Base-by-base conservation (phyloP, 176 grass and related monocot genomes). In the Phyllostachys edulis region DNA sequence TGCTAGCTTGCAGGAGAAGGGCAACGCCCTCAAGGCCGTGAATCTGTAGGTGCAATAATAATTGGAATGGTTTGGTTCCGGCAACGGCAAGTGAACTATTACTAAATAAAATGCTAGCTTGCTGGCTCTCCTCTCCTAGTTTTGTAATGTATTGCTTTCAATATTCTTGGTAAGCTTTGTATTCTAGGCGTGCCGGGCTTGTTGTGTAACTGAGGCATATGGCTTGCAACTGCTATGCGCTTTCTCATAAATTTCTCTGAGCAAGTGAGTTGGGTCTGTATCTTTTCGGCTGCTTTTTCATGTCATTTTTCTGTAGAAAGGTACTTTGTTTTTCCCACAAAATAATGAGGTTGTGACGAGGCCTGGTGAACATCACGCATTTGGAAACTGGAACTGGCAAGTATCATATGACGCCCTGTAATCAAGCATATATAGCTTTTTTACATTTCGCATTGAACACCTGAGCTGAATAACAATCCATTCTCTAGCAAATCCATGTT, bases 1-100 rank as follows among this genome's bases (percentile, higher is more conserved):
- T 60, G 71, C 73, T 21, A 96, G 88, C 71, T 85, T 99, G 81
- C 57, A 92, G 61, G 91, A 94, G 84, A 99, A 99, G 90, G 90
- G 91, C 52, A 88, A 96, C 40, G 65, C 86, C 84, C 93, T 99
- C 69, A 94, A 99, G 82, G 40, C 82, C 11, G 80, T 77, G 3
- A 92, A 50, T 16, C 79, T 90, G 84, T 90, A 90, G 85, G 70
- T 3, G 52, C n/a, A n/a, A 63, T 77, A 51, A 29, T 63, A 52
- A 75, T 32, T 67, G 42, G 69, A 73, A 75, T 80, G 80, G 10
- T 69, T 84, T 37, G 9, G 34, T 62, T 59, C 36, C 15, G 34
- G 69, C 52, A 7, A 56, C 21, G 9, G 55, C 46, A 9, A 80
- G 42, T 34, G 64, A 63, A 90, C 46, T 63, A 57, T 71, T 82